Conservation (phyloP, 768 basidiomycete genomes). For the Hirschioporus abietinus region DNA sequence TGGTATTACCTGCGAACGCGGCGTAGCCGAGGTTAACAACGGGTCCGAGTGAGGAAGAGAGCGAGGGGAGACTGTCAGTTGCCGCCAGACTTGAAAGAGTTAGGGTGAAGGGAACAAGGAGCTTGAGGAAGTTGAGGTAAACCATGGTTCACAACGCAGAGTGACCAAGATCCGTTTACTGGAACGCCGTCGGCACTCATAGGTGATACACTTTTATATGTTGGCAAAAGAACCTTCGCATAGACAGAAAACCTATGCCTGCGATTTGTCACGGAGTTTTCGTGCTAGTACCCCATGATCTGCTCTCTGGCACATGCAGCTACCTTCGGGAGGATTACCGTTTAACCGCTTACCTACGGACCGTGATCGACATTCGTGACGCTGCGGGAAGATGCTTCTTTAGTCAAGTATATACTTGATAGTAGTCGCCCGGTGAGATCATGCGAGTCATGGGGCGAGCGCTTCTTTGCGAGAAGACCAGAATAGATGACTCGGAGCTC, state of each 20-base stretch:
- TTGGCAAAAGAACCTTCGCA: too few relatives aligned
- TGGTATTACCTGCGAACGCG: constrained; percentile 35
- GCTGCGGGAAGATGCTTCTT: too few relatives aligned
- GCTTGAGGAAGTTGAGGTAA: neutral
- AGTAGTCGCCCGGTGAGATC: neutral
- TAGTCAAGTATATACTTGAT: neutral
- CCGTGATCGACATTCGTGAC: neutral
- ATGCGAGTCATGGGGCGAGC: neutral
- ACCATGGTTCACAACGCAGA: neutral
- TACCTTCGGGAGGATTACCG: neutral
- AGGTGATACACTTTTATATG: neutral
- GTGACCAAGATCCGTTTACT: neutral
- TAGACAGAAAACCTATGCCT: too few relatives aligned
- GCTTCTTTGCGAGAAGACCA: neutral
- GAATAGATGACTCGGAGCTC: too few relatives aligned
- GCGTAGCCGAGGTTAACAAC: constrained; percentile 37
- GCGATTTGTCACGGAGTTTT: neutral
- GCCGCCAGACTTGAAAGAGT: neutral
- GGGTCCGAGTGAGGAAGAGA: constrained; percentile 20
- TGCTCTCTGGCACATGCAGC: neutral
- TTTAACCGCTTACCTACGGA: neutral
- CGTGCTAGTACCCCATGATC: neutral
- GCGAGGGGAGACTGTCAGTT: neutral
- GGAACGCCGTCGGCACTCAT: neutral
- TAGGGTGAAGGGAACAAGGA: neutral